A percentile compares a stretch with the other conserved stretches of the same genome.
phyloP scores from a whole-genome alignment of 2,329 filamentous ascomycete species.

The Aspergillus tubingensis region DNA sequence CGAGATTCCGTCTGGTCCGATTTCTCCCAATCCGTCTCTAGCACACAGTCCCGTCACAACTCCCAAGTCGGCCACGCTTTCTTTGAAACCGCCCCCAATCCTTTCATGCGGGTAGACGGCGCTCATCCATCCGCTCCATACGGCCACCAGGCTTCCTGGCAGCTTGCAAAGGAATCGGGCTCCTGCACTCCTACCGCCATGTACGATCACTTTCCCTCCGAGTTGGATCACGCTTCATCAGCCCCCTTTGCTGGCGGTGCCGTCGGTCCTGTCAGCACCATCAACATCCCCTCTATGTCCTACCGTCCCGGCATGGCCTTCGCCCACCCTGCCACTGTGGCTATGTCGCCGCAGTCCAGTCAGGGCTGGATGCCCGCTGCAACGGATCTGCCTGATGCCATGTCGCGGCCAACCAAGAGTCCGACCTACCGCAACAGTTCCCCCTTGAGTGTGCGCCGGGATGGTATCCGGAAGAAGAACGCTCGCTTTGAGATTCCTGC shows the following conservation, averaged over 20 bases:
- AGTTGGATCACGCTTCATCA: conserved; percentile 51
- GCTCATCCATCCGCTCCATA: conserved; percentile 47
- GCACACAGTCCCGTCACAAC: conserved; percentile 42
- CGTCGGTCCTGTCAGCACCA: conserved; percentile 42
- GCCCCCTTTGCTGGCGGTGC: conserved; percentile 47
- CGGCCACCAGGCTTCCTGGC: conserved; percentile 60
- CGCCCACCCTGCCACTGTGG: conserved; percentile 50
- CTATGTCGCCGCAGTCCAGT: conserved; percentile 64
- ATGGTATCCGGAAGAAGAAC: conserved; percentile 98
- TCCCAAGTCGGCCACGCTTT: conserved; percentile 50
- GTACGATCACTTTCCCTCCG: conserved; percentile 64
- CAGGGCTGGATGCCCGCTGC: conserved; percentile 57
- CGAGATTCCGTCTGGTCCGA: conserved; percentile 55
- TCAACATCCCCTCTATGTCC: conserved; percentile 42
- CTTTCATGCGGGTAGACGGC: conserved; percentile 65
- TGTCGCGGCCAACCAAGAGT: conserved; percentile 61
- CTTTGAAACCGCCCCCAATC: conserved; percentile 54
- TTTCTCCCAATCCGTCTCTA: conserved; percentile 45
- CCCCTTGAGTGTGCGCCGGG: conserved; percentile 70
- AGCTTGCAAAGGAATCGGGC: conserved; percentile 65
- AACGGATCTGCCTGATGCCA: conserved; percentile 52
- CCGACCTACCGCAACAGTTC: conserved; percentile 70
- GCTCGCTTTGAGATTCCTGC: conserved; percentile 95
- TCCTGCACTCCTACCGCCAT: conserved; percentile 73
- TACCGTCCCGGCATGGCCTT: conserved; percentile 54